Conservation (phyloP, 768 basidiomycete genomes). For the Agaricus subrufescens region DNA sequence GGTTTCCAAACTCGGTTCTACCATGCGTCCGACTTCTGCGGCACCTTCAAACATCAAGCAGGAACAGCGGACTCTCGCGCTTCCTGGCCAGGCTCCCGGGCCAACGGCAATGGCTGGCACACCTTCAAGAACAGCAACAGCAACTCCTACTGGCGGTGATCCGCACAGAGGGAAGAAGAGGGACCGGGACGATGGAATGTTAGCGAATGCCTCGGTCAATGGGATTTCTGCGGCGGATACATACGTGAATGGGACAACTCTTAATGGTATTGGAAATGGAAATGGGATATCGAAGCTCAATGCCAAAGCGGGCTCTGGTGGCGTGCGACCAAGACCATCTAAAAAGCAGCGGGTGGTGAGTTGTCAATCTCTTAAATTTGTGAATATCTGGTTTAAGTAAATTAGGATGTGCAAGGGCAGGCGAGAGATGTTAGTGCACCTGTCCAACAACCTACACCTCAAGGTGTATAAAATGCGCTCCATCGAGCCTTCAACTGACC, state of each 20-base stretch:
- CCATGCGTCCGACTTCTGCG: slow-evolving; percentile 25
- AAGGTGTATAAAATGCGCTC: slow-evolving; percentile 42
- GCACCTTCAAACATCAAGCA: slow-evolving; percentile 10
- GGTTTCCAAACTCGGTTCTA: slow-evolving; percentile 22
- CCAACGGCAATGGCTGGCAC: slow-evolving; percentile 13
- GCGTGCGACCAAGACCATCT: slow-evolving; percentile 59
- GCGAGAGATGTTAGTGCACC: slow-evolving; percentile 48
- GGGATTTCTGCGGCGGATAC: slow-evolving; percentile 9
- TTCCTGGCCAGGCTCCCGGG: slow-evolving; percentile 17
- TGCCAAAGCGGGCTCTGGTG: slow-evolving; percentile 54
- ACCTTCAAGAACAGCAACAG: slow-evolving; percentile 6
- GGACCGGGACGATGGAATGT: slow-evolving; percentile 30
- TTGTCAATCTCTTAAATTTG: slow-evolving; percentile 11
- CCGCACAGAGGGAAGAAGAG: slow-evolving; percentile 35
- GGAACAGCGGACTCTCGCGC: slow-evolving; percentile 12
- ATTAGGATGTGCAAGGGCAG: slow-evolving; percentile 62
- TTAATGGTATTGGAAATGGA: slow-evolving; percentile 31
- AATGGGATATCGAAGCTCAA: slow-evolving; percentile 34
- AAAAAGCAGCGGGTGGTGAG: slow-evolving; percentile 77
- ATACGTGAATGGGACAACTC: slow-evolving; percentile 24
- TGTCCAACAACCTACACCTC: slow-evolving; percentile 71
- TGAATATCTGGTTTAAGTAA: slow-evolving; percentile 1
- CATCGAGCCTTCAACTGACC: not conserved
- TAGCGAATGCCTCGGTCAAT: slow-evolving; percentile 13
- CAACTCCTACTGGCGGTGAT: slow-evolving; percentile 27